These are phyloP conservation scores for Kwoniella shivajii DNA, from an alignment of 1,284 basidiomycete species.

Conservation along the genomic window DNA sequence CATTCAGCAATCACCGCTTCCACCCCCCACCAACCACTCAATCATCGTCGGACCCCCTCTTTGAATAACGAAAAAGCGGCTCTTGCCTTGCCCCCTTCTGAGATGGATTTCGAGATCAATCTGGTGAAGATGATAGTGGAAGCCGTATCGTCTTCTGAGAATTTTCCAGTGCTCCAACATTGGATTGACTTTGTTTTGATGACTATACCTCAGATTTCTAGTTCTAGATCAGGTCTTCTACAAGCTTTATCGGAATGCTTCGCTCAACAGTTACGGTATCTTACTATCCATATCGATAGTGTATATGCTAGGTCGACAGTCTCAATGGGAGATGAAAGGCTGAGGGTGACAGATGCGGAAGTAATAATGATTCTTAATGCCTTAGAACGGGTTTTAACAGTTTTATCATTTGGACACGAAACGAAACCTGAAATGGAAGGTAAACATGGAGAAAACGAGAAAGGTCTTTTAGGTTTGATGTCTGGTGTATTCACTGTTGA, in stretches of 20 bases:
- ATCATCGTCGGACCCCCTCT: constrained; percentile 18
- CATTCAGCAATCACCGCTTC: constrained; percentile 77
- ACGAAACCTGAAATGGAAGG: constrained; percentile 30
- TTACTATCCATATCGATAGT: constrained; percentile 53
- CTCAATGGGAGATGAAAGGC: constrained; percentile 40
- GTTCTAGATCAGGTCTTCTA: constrained; percentile 68
- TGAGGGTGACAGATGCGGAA: constrained; percentile 71
- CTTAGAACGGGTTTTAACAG: constrained; percentile 73
- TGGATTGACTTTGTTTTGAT: constrained; percentile 96
- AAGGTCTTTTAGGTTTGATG: constrained; percentile 54
- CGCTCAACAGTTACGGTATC: constrained; percentile 69
- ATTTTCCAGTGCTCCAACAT: constrained; percentile 81
- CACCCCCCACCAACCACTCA: background rate
- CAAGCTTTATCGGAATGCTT: constrained; percentile 78
- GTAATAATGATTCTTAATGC: constrained; percentile 79
- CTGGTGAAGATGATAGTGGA: constrained; percentile 77
- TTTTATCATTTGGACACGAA: constrained; percentile 53
- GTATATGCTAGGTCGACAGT: constrained; percentile 51
- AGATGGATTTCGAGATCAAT: constrained; percentile 49
- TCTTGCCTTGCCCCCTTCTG: background rate
- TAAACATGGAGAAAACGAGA: constrained; percentile 57
- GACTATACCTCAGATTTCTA: constrained; percentile 65
- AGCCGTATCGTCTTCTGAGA: constrained; percentile 69
- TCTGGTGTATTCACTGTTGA: constrained; percentile 53
- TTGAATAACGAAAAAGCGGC: constrained; percentile 17